phyloP scores from a whole-genome alignment of 768 basidiomycete species.

The Gymnopilus junonius region DNA sequence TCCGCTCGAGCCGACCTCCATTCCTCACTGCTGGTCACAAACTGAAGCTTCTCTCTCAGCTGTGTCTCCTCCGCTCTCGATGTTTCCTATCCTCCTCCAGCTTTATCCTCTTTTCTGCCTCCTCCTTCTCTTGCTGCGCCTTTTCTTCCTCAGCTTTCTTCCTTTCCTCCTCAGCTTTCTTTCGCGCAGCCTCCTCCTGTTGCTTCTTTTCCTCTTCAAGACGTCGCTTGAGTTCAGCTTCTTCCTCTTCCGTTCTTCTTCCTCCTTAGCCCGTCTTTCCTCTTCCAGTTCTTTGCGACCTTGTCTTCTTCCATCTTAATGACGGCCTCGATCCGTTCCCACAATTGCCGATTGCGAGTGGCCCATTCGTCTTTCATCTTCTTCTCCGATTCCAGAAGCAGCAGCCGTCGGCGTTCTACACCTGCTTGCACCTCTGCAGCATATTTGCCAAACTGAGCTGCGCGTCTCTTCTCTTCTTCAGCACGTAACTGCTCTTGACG shows the following conservation, averaged over 20 bases:
- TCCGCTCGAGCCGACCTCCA: constrained; percentile 61
- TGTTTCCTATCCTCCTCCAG: constrained; percentile 36
- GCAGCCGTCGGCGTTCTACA: constrained; percentile 46
- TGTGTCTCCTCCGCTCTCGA: constrained; percentile 41
- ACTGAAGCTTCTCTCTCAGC: constrained; percentile 45
- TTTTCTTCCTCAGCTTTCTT: constrained; percentile 46
- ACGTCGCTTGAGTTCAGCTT: constrained; percentile 49
- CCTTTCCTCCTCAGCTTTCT: constrained; percentile 47
- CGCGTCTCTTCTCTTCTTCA: constrained; percentile 38
- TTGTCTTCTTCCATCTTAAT: constrained; percentile 71
- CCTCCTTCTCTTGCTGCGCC: constrained; percentile 40
- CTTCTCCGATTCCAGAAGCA: constrained; percentile 51
- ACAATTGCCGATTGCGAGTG: constrained; percentile 55
- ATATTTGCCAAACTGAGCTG: constrained; percentile 51
- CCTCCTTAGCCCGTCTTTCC: constrained; percentile 55
- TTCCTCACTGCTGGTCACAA: constrained; percentile 63
- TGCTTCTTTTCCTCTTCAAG: constrained; percentile 46
- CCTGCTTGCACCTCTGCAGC: constrained; percentile 45
- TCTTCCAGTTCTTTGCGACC: constrained; percentile 54
- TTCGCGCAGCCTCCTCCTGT: constrained; percentile 53
- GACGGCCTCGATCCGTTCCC: constrained; percentile 62
- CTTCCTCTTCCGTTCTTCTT: constrained; percentile 49
- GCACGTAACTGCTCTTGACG: constrained; percentile 50
- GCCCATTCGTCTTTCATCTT: constrained; percentile 50
- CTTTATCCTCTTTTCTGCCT: constrained; percentile 39